Evolutionary conservation across 371 early-diverging fungal species (phyloP).

Genomic region (Mortierella polycephala): DNA sequence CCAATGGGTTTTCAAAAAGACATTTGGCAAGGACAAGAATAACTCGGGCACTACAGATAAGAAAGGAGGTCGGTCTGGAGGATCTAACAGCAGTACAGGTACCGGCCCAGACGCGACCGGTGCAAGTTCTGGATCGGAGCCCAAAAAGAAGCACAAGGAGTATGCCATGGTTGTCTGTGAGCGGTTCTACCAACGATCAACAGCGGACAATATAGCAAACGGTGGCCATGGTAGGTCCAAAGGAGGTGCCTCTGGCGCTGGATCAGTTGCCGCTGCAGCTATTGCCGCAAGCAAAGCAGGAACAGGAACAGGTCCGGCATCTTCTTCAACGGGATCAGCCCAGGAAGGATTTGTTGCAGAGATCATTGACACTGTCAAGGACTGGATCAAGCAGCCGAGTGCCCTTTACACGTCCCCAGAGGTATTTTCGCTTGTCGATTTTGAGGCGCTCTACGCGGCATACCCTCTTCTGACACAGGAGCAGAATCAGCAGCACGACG

Average conservation of each 20-base stretch:
- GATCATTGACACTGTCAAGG: slow-evolving; percentile 49
- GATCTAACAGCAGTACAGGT: not conserved
- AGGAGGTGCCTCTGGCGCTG: slow-evolving; percentile 33
- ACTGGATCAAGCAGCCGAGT: slow-evolving; percentile 55
- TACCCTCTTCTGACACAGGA: slow-evolving; percentile 53
- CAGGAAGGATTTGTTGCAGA: slow-evolving; percentile 45
- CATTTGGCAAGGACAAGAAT: slow-evolving; percentile 57
- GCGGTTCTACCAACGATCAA: slow-evolving; percentile 52
- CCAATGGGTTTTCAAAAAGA: slow-evolving; percentile 81
- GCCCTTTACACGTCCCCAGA: slow-evolving; percentile 50
- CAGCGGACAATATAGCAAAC: slow-evolving; percentile 28
- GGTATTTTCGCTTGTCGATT: slow-evolving; percentile 54
- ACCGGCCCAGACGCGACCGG: slow-evolving; percentile 5
- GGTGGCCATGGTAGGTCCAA: slow-evolving; percentile 18
- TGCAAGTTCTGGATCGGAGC: slow-evolving; percentile 29
- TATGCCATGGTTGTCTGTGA: slow-evolving; percentile 48
- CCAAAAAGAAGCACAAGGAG: slow-evolving; percentile 59
- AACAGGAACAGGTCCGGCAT: slow-evolving; percentile 29
- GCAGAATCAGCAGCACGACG: slow-evolving; percentile 42
- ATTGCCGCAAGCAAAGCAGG: slow-evolving; percentile 51
- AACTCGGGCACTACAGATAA: slow-evolving; percentile 24
- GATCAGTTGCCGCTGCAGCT: slow-evolving; percentile 51
- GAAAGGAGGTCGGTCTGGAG: slow-evolving; percentile 32
- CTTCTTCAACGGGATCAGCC: slow-evolving; percentile 15
- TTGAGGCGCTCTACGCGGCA: slow-evolving; percentile 60